Evolutionary conservation across 1,284 basidiomycete species (phyloP), one percentile per base, ranked within the genome.

Genomic region (Mycena sp.): DNA sequence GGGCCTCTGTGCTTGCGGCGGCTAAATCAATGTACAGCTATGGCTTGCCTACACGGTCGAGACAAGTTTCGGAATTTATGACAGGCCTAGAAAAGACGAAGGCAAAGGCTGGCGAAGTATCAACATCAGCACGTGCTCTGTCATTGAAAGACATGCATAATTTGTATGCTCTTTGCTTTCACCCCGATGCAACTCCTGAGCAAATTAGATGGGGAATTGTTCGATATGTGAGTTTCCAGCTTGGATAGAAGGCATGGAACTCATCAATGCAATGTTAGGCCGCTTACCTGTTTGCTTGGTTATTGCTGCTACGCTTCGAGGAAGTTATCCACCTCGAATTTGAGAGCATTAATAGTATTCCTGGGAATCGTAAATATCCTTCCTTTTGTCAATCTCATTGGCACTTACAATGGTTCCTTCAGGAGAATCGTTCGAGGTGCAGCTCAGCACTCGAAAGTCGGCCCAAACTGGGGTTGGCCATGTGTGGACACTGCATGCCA

Each of bases 21-120:
- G 16, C n/a, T 21, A 14, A 40, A 19, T 6, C 3, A 25, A 4
- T 6, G 7, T 5, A 16, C 19, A 50, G 38, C 21, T 53, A 21
- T 30, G 51, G 51, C 16, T 28, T 53, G 6, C 51, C 51, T 5
- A 53, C 51, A 2, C 51, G 51, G 16, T 40, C 51, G 2, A 28
- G 37, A 12, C 51, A 53, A 30, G 51, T 43, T 17, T 53, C 51
- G 3, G 51, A 53, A 16, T 53, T 53, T 17, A 70, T 70, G 69
- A 53, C 64, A 29, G 70, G 70, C 17, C 64, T 72, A n/a, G 64
- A 72, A 53, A 70, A 68, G 58, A 67, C 56, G 17, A 69, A 71
- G 45, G 68, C 67, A 19, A 64, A 53, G 43, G 59, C 58, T 16
- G 69, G 69, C 2, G 69, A 72, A 62, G 58, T 67, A 38, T 70